These are phyloP conservation scores for Torulaspora pretoriensis DNA, from an alignment of 1,139 yeast species.

Conservation along the genomic window DNA sequence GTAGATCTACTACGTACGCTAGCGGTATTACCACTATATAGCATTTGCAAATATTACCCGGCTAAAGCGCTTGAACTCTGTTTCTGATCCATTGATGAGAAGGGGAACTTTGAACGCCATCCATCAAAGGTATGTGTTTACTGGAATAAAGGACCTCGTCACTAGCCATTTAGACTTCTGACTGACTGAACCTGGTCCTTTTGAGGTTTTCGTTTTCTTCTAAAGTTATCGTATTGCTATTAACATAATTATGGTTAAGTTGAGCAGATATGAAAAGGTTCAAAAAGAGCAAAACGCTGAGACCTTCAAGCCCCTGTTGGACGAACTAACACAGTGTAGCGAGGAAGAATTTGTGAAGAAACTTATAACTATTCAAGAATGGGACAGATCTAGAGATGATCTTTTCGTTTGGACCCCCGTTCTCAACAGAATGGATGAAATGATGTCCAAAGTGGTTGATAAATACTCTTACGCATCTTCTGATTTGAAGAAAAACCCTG, in stretches of 20 bases:
- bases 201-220: background rate
- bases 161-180: background rate
- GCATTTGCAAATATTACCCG: background rate
- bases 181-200: background rate
- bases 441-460: conserved; percentile 51
- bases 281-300: conserved; percentile 33
- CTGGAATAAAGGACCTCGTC: background rate
- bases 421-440: conserved; percentile 67
- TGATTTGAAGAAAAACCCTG: conserved; percentile 39
- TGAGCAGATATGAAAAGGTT: conserved; percentile 32
- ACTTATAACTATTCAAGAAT: conserved; percentile 33
- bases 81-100: background rate
- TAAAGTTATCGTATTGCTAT: background rate
- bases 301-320: conserved; percentile 34
- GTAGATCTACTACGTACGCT: background rate
- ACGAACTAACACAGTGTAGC: conserved; percentile 27
- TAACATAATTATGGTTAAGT: conserved; percentile 26
- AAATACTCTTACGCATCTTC: conserved; percentile 45
- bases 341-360: conserved; percentile 25
- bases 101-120: background rate
- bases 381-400: conserved; percentile 73
- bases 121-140: background rate
- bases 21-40: background rate
- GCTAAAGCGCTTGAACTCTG: background rate
- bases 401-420: conserved; percentile 74